phyloP scores from a whole-genome alignment of 2,329 filamentous ascomycete species.

The Aschersonia sp. region DNA sequence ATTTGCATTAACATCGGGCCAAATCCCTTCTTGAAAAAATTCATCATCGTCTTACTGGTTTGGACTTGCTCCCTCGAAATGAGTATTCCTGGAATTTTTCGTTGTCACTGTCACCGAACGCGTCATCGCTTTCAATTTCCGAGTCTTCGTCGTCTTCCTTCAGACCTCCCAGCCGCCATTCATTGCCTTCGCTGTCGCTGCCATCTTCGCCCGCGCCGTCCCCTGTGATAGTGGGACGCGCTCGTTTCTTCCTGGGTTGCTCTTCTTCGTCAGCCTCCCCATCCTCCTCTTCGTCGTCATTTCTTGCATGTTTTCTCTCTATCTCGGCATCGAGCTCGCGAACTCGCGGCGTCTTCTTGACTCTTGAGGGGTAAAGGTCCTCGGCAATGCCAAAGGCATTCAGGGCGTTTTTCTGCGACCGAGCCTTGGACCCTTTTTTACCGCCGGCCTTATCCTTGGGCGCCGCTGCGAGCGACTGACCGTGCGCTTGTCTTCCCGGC shows the following conservation, averaged over 20 bases:
- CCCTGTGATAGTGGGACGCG: conserved; percentile 27
- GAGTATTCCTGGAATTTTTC: conserved; percentile 66
- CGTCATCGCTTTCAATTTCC: conserved; percentile 57
- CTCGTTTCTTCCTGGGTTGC: conserved; percentile 24
- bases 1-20: no score
- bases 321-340: conserved; percentile 35
- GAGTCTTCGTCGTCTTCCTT: conserved; percentile 45
- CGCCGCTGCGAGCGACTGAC: conserved; percentile 30
- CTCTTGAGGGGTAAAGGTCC: conserved; percentile 32
- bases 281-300: conserved; percentile 27
- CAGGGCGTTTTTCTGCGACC: conserved; percentile 33
- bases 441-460: conserved; percentile 16
- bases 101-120: conserved; percentile 78
- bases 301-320: conserved; percentile 27
- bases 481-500: conserved; percentile 45
- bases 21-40: background rate
- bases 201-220: conserved; percentile 54
- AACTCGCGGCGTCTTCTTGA: conserved; percentile 33
- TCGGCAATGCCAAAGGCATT: conserved; percentile 44
- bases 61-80: conserved; percentile 33
- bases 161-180: conserved; percentile 61
- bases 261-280: conserved; percentile 39
- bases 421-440: conserved; percentile 31
- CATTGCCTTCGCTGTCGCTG: conserved; percentile 73
- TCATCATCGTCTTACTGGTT: conserved; percentile 9